Evolutionary conservation across 2,329 filamentous ascomycete genomes (phyloP), one percentile per base, ranked within the genome.

Genomic region (Dryadomyces quercivorus): DNA sequence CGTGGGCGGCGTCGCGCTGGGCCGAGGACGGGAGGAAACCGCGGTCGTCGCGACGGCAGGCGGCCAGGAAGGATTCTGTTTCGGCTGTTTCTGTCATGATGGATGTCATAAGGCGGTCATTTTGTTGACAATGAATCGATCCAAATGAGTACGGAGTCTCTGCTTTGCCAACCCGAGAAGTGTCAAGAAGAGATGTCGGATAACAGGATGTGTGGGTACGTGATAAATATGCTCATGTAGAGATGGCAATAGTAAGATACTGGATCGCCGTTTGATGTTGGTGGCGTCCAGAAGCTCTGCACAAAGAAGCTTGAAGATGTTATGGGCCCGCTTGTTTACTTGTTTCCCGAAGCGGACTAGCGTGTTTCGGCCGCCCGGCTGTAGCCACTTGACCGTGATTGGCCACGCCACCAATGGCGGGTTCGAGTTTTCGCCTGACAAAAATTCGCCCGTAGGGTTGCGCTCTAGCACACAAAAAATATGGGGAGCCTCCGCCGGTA

Each of bases 11-110:
- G 5, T 57, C 55, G 5, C 55, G 57, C 26, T 47, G 50, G 1
- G 51, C 18, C 16, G 38, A 38, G 3, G 57, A 18, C 2, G 55
- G 57, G 2, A 55, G 46, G 9, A 54, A 50, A 18, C 54, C 54
- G 40, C 54, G 53, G 44, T 50, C 56, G 38, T 56, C 54, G 38
- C 52, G 55, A 13, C 56, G 55, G 21, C 50, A 54, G 6, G 53
- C 34, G 9, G 47, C 9, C 15, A 48, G 18, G 10, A 16, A n/a
- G n/a, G 31, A n/a, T 4, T 52, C 55, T 43, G 51, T 31, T n/a
- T 10, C 12, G 22, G 31, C 18, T 15, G 26, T 48, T 8, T 16
- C 15, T 40, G 36, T 40, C 36, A 31, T 31, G 26, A 31, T 31
- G 26, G 26, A 31, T 31, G 26, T 31, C 26, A 31, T 31, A 31